Evolutionary conservation across 306 rosid genomes (phyloP).

Genomic region (Elaeagnus macrophylla): DNA sequence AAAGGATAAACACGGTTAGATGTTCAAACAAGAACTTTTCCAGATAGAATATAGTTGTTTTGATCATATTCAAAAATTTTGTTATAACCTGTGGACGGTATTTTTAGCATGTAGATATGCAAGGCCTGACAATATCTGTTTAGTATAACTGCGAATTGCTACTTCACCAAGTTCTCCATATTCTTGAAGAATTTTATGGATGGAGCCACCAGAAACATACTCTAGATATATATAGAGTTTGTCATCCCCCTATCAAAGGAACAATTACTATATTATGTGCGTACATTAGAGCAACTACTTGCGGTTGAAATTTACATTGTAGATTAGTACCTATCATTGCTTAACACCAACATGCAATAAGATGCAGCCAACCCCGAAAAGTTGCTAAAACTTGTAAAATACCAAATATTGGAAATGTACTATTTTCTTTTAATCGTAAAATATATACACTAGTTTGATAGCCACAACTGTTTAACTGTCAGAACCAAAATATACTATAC

Average conservation of each 20-base stretch:
- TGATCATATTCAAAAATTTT: not conserved
- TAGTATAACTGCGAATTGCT: conserved; percentile 89
- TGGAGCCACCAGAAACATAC: conserved; percentile 97
- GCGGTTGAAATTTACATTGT: not conserved
- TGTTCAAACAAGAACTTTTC: conserved; percentile 2
- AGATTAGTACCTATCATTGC: not conserved
- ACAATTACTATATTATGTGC: conserved; percentile 17
- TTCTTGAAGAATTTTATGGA: conserved; percentile 90
- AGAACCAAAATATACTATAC: conserved; percentile 13
- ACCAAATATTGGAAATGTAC: not conserved
- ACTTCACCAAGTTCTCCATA: conserved; percentile 81
- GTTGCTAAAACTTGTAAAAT: not conserved
- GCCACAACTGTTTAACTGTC: not conserved
- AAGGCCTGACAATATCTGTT: conserved; percentile 92
- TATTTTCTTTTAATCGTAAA: conserved; percentile 1
- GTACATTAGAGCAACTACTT: not conserved
- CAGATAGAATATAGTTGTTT: conserved; percentile 7
- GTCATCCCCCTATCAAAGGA: conserved; percentile 66
- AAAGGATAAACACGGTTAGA: conserved; percentile 13
- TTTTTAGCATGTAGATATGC: conserved; percentile 85
- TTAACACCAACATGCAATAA: not conserved
- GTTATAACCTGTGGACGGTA: conserved; percentile 70
- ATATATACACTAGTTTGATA: not conserved
- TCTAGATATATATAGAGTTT: conserved; percentile 86
- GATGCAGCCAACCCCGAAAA: not conserved